These are phyloP conservation scores for Solanum bulbocastanum DNA, from an alignment of 257 asterid genomes.

Conservation along the genomic window DNA sequence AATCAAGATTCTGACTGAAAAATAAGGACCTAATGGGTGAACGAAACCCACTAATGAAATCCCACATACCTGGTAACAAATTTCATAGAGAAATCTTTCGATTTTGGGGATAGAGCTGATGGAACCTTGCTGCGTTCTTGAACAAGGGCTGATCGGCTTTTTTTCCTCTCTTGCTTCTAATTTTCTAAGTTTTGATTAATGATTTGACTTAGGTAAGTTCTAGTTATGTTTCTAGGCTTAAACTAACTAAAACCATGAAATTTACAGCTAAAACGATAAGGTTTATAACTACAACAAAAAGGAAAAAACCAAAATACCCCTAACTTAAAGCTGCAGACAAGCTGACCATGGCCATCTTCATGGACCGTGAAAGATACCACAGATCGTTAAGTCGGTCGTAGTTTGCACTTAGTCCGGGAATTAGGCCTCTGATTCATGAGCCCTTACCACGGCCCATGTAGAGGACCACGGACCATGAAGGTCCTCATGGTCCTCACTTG, in stretches of 20 bases:
- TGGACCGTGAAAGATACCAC: background rate
- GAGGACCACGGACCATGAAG: background rate
- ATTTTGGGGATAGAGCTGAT: too few relatives aligned
- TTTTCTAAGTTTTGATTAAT: background rate
- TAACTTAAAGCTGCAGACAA: too few relatives aligned
- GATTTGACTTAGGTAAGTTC: background rate
- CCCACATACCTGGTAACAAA: too few relatives aligned
- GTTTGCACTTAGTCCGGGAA: background rate
- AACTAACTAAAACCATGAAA: too few relatives aligned
- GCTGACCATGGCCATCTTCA: background rate
- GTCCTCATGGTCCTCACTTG: too few relatives aligned
- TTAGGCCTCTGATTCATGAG: too few relatives aligned
- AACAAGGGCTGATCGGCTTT: background rate
- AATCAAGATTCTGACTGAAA: too few relatives aligned
- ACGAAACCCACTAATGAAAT: too few relatives aligned
- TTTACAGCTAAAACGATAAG: background rate
- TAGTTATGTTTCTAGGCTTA: background rate
- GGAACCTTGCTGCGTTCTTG: background rate
- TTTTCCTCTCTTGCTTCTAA: background rate
- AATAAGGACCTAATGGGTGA: too few relatives aligned
- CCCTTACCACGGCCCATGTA: background rate
- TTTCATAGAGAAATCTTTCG: background rate
- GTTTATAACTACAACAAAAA: too few relatives aligned
- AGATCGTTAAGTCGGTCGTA: background rate
- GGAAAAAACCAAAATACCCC: background rate